Evolutionary conservation across 805 yeast genomes (phyloP), one percentile per base, ranked within the genome.

Genomic region (Yarrowia sp.): DNA sequence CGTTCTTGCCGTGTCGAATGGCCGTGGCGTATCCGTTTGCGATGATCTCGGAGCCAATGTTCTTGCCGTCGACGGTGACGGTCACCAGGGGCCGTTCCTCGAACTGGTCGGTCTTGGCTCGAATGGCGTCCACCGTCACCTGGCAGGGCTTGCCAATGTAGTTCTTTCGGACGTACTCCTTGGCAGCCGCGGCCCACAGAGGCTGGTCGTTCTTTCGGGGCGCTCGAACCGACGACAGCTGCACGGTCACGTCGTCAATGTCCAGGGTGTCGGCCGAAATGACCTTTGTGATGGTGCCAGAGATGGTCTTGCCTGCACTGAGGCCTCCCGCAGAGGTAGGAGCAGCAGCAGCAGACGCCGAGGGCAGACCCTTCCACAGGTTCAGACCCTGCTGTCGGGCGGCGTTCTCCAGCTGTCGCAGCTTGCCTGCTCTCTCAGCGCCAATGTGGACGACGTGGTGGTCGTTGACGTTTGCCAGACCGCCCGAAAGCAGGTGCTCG

Each of bases 371-470:
- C 69, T 84, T 82, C 85, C 90, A 90, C 36, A 87, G 71, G 15
- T 88, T 88, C 70, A 82, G 82, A 19, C 85, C 88, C 33, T 81
- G 78, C 24, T 72, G 71, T 72, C 83, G 86, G 15, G 94, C 95
- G 0, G 80, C 74, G 70, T 82, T 84, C 75, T 90, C 96, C 34
- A 87, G 85, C 69, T 81, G 83, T 74, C 96, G 84, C 67, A 90
- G 81, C 42, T 75, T 74, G 1, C 83, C 72, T 92, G 91, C 90
- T 30, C 80, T 79, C 52, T 81, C 78, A 12, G 92, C 79, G 6
- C 97, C 97, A 68, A 91, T 79, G 49, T 86, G 72, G 14, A 84
- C 74, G 0, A 92, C 85, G 75, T 92, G 97, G 92, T 94, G 88
- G 75, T 91, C 96, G 33, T 87, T 84, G 60, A 91, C 86, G 71